Conservation (phyloP, 2,329 filamentous ascomycete genomes). For the Drechslerella coelobrocha region DNA sequence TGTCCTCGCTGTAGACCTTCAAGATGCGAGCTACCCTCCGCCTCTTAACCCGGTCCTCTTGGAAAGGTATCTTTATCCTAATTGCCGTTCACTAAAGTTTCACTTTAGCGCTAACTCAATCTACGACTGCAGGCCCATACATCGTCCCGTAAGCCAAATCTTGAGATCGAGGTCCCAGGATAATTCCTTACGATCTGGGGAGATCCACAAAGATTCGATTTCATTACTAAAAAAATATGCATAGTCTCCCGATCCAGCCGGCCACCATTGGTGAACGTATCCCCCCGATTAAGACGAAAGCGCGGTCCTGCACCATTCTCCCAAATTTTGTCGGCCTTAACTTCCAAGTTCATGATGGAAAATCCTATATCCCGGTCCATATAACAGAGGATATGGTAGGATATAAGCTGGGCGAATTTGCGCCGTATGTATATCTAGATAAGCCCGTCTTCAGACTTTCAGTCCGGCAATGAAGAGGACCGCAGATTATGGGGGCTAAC, state of each 20-base stretch:
- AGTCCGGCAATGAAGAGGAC: not conserved
- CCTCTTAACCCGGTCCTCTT: constrained; percentile 77
- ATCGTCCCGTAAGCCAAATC: constrained; percentile 69
- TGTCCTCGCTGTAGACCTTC: constrained; percentile 53
- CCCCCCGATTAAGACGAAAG: constrained; percentile 82
- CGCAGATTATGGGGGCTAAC: not conserved
- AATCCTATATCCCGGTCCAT: constrained; percentile 78
- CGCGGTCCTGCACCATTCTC: constrained; percentile 84
- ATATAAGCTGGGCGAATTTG: constrained; percentile 91
- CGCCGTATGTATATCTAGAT: constrained; percentile 72
- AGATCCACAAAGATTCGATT: not conserved
- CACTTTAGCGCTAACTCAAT: constrained; percentile 54
- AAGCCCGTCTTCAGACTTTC: constrained; percentile 8
- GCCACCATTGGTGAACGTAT: constrained; percentile 68
- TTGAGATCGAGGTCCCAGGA: not conserved
- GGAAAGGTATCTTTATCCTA: constrained; percentile 72
- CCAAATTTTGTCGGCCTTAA: constrained; percentile 89
- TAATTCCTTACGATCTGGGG: constrained; percentile 46
- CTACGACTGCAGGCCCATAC: constrained; percentile 66
- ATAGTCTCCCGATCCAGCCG: constrained; percentile 57
- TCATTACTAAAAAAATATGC: not conserved
- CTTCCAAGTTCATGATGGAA: constrained; percentile 92
- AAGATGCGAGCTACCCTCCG: constrained; percentile 73
- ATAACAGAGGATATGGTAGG: constrained; percentile 97
- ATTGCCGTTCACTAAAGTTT: not conserved